Conservation (phyloP, 2,329 filamentous ascomycete genomes). For the Colletotrichum chrysophilum region DNA sequence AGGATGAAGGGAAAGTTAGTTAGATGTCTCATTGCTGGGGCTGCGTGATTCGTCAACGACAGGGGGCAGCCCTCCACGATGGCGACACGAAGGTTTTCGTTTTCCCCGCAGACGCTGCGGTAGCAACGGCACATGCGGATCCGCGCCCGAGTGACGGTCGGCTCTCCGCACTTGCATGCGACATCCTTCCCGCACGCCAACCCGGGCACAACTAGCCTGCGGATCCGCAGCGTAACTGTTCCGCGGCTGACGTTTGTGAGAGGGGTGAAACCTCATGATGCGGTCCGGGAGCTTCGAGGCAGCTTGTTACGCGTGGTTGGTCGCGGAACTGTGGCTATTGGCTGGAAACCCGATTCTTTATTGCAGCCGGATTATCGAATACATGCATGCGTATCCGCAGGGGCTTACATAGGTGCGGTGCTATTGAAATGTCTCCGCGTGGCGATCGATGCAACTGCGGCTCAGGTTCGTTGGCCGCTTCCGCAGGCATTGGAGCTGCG, state of each 20-base stretch:
- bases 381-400: neutral
- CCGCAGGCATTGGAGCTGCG: neutral
- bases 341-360: neutral
- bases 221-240: neutral
- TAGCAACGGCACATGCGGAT: neutral
- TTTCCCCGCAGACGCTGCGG: neutral
- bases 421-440: neutral
- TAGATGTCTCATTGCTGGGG: neutral
- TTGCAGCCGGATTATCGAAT: neutral
- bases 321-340: neutral
- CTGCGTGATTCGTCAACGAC: neutral
- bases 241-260: neutral
- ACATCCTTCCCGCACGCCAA: neutral
- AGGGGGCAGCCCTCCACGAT: neutral
- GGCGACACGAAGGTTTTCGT: neutral
- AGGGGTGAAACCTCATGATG: neutral
- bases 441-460: neutral
- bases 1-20: neutral
- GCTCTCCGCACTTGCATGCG: neutral
- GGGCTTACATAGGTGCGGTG: neutral
- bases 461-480: neutral
- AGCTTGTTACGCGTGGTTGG: neutral
- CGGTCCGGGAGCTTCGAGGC: neutral
- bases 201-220: neutral
- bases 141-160: neutral